Conservation (phyloP, 495 filamentous ascomycete species). For the Penicillium longicatenatum region DNA sequence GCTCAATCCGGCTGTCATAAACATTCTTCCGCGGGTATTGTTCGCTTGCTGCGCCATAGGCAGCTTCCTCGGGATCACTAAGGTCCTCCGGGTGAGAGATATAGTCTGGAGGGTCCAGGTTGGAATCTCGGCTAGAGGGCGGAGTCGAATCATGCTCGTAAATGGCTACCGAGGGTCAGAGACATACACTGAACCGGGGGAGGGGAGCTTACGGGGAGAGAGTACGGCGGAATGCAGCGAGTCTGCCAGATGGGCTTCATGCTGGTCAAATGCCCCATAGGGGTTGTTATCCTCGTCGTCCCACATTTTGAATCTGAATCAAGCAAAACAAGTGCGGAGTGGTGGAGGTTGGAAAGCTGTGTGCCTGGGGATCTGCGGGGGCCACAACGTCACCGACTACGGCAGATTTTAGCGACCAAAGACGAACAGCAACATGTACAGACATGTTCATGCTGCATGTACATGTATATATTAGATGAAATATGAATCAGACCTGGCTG, state of each 20-base stretch:
- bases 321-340: slow-evolving; percentile 15
- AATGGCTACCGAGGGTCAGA: slow-evolving; percentile 37
- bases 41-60: slow-evolving; percentile 34
- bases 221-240: slow-evolving; percentile 66
- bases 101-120: slow-evolving; percentile 59
- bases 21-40: slow-evolving; percentile 67
- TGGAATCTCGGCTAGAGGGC: slow-evolving; percentile 46
- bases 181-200: slow-evolving; percentile 5
- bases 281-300: slow-evolving; percentile 96
- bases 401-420: slow-evolving; percentile 7
- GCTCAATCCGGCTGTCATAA: slow-evolving; percentile 93
- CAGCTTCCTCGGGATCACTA: slow-evolving; percentile 61
- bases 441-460: background rate
- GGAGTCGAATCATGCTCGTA: slow-evolving; percentile 51
- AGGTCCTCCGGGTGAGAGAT: slow-evolving; percentile 56
- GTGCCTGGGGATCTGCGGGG: slow-evolving; percentile 31
- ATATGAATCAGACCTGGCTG: background rate
- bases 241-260: slow-evolving; percentile 74
- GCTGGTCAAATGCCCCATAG: slow-evolving; percentile 85
- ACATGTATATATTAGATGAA: background rate
- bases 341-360: slow-evolving; percentile 22
- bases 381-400: slow-evolving; percentile 28
- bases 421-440: background rate
- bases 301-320: slow-evolving; percentile 47
- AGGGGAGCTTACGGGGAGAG: slow-evolving; percentile 43